Conservation (phyloP, 139 green algal species). For the Edaphochlamys debaryana region DNA sequence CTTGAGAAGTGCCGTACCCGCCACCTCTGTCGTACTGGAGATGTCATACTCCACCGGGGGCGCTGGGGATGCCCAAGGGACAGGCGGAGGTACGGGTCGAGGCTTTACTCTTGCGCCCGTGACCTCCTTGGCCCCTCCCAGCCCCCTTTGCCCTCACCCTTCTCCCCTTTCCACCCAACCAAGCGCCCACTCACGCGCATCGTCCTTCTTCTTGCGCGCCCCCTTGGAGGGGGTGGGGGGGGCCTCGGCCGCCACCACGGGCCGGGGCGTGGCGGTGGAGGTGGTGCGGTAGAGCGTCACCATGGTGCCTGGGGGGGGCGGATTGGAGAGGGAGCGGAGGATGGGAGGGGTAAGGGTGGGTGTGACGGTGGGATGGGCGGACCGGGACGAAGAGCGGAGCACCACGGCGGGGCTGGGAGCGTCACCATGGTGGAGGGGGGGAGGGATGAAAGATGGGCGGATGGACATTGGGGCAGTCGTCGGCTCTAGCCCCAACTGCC, state of each 20-base stretch:
- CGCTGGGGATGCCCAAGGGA: background rate
- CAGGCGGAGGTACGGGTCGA: background rate
- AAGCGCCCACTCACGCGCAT: constrained; percentile 6
- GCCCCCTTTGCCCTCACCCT: background rate
- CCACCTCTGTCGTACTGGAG: background rate
- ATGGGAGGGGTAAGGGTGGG: too few species aligned
- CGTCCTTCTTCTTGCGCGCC: constrained; percentile 25
- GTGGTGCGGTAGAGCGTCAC: background rate
- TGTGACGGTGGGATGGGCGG: too few species aligned
- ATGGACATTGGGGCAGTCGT: too few species aligned
- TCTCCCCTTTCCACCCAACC: too few species aligned
- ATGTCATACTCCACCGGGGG: constrained; percentile 28
- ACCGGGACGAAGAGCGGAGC: too few species aligned
- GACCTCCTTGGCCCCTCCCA: background rate
- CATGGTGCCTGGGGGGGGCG: background rate
- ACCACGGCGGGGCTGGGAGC: too few species aligned
- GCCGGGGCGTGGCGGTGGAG: background rate
- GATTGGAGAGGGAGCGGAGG: too few species aligned
- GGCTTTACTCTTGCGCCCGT: background rate
- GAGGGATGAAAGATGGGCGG: too few species aligned
- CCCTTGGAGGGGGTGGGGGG: too few species aligned
- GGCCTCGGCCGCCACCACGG: background rate
- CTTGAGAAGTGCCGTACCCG: background rate
- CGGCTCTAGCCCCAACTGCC: too few species aligned
- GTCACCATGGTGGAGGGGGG: too few species aligned